Evolutionary conservation across 257 asterid species (phyloP).

Genomic region (Solanum commersonii): DNA sequence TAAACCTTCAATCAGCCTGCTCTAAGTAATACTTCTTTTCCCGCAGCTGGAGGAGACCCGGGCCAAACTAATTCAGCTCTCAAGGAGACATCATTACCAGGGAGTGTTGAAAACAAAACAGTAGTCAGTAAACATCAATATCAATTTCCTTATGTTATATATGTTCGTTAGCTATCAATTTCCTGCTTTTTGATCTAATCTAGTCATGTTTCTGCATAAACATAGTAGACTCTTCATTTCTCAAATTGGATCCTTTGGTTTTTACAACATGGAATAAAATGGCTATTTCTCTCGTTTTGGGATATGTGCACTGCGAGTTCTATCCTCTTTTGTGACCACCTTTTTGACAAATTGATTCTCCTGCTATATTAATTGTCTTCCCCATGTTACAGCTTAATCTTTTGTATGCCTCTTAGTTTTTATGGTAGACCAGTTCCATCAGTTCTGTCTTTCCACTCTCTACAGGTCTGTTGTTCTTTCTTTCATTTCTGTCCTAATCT

Average conservation of each 20-base stretch:
- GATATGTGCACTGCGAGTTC: neutral
- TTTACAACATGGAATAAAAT: neutral
- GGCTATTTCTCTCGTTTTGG: neutral
- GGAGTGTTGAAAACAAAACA: neutral
- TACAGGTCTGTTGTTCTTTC: neutral
- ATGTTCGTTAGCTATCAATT: neutral
- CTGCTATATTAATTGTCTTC: neutral
- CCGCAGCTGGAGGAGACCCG: neutral
- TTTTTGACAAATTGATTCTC: neutral
- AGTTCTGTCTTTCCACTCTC: neutral
- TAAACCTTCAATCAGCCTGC: neutral
- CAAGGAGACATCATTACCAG: neutral
- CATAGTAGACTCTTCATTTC: neutral
- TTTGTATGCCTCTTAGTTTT: neutral
- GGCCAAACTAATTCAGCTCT: neutral
- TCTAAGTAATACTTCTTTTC: neutral
- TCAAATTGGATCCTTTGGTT: neutral
- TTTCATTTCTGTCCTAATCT: neutral
- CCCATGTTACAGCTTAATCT: neutral
- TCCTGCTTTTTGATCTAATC: neutral
- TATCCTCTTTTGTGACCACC: neutral
- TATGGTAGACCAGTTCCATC: neutral
- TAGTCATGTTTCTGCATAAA: neutral
- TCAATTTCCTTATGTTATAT: neutral
- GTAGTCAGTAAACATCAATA: neutral